Evolutionary conservation across 2,329 filamentous ascomycete genomes (phyloP), one percentile per base, ranked within the genome.

Genomic region (Albifimbria verrucaria): DNA sequence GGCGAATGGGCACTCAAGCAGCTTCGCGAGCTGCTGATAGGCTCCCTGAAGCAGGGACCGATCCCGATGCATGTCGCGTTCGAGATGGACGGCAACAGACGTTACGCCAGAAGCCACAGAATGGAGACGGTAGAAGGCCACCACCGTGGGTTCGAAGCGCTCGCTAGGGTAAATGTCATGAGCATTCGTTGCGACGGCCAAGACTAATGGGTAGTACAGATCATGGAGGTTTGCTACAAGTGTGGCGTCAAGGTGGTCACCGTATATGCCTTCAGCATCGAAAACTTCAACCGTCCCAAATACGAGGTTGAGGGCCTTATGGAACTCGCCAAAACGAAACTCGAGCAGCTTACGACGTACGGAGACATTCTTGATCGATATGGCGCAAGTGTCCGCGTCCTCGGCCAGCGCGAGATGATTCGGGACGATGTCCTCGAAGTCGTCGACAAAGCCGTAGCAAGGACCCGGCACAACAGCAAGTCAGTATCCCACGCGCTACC

Each of bases 91-190:
- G 94, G 94, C 52, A 99, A 99, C 73, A 80, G 94, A 64, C 88
- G 94, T 45, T 99, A 95, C 75, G 94, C 94, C 15, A 83, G 90
- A 56, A 89, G 81, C 57, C 91, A 94, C 74, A 86, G 93, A 59
- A 96, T 99, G 68, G 94, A 99, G 76, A 96, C 92, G 0, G 87
- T 97, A 28, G 93, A 99, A 72, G 94, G 94, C 22, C 94, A 99
- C 69, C 92, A 96, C 68, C 77, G 96, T 62, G 94, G 94, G 2
- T 99, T 97, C 64, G 94, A 99, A 74, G 92, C 94, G 25, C 78
- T 99, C 56, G 94, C 93, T 48, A 86, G 88, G 67, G 91, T 93
- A 76, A 51, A 83, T 72, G 42, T 9, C 26, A 4, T 15, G 18
- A 17, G 3, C 23, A 20, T 24, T 24, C 15, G 36, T 25, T 36